These are phyloP conservation scores for Jatropha multifida DNA, from an alignment of 441 rosid species.

Conservation along the genomic window DNA sequence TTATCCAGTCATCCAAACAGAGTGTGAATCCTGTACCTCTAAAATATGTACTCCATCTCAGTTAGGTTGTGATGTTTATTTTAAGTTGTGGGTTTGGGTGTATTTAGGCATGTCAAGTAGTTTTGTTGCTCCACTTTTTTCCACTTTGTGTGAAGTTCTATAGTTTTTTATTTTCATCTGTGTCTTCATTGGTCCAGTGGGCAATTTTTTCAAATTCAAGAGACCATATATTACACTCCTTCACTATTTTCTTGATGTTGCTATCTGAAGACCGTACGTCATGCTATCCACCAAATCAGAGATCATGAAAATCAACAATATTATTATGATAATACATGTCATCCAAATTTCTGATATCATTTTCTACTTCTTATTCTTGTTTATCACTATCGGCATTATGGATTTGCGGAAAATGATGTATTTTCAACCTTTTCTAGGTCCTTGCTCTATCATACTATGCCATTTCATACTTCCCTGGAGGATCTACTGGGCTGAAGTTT, in stretches of 20 bases:
- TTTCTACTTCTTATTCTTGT: background rate
- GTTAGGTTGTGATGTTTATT: background rate
- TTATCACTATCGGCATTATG: background rate
- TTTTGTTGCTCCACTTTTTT: background rate
- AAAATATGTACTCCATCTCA: background rate
- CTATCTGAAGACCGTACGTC: background rate
- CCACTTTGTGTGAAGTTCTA: background rate
- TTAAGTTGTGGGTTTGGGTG: background rate
- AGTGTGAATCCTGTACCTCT: background rate
- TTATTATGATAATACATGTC: background rate
- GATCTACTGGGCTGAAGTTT: constrained; percentile 51
- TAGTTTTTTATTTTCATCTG: background rate
- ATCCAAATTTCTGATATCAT: too few species aligned
- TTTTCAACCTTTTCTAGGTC: constrained; percentile 38
- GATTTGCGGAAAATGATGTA: constrained; percentile 6
- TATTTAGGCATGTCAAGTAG: background rate
- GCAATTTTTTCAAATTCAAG: background rate
- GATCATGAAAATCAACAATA: background rate
- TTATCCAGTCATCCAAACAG: background rate
- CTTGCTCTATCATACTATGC: constrained; percentile 50
- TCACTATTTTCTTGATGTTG: background rate
- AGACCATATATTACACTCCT: background rate
- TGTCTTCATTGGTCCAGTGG: background rate
- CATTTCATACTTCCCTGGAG: constrained; percentile 60
- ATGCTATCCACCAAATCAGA: background rate